Base-by-base conservation (phyloP, 2,329 filamentous ascomycete species). In the Pyricularia sp. region DNA sequence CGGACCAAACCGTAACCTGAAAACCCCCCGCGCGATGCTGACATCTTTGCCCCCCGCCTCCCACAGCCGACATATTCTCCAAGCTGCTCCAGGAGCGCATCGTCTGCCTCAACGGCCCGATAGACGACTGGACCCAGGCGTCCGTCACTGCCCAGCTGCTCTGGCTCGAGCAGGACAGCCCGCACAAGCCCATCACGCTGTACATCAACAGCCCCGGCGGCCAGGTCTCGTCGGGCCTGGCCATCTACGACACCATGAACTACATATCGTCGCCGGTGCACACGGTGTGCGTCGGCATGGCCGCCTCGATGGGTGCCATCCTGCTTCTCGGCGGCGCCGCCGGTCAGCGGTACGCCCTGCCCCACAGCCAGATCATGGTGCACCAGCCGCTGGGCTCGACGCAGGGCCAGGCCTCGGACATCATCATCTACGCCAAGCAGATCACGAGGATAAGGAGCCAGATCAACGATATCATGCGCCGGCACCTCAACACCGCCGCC, bases 161-260 rank as follows among this genome's bases (percentile, higher is more conserved):
- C 72, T 99, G 94, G 86, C 93, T 99, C 79, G 96, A 99, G 84
- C 95, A 94, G 75, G 95, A 99, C 77, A 93, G 92, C 76, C 94
- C 94, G 3, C 89, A 96, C 69, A 97, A 97, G 78, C 92, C 93
- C 14, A 98, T 99, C 72, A 95, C 92, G 68, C 92, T 99, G 78
- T 99, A 99, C 80, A 99, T 99, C 79, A 97, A 99, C 82, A 97
- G 92, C 0, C 94, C 94, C 0, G 95, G 95, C 66, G 95, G 95
- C 69, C 94, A 92, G 61, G 94, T 99, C 59, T 94, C 91, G 71
- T 94, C 95, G 1, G 88, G 89, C 20, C 84, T 91, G 70, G 94
- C 95, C 30, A 98, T 99, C 75, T 99, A 99, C 84, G 95, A 99
- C 78, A 99, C 95, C 14, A 98, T 99, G 94, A 89, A 91, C 74